Evolutionary conservation across 768 basidiomycete genomes (phyloP).

Genomic region (Kwoniella europaea): DNA sequence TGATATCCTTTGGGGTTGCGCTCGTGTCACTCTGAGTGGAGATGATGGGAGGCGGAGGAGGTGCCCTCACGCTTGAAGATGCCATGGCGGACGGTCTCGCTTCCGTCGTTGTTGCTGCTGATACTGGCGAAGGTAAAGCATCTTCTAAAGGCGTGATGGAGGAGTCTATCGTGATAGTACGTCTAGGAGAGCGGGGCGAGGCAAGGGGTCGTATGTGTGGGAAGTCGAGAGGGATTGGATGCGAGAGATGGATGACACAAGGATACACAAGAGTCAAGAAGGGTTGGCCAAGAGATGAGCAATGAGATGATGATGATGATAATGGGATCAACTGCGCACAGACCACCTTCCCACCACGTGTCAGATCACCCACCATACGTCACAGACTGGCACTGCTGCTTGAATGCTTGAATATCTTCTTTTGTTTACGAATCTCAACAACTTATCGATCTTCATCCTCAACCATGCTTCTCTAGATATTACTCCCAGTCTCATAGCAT

Average conservation of each 20-base stretch:
- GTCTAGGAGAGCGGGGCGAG: not conserved
- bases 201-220: not conserved
- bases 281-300: no score
- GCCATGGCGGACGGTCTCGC: constrained; percentile 23
- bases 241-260: not conserved
- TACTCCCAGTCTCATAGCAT: not conserved
- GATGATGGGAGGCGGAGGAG: constrained; percentile 9
- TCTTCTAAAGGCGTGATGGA: constrained; percentile 16
- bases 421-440: no score
- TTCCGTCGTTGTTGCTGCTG: not conserved
- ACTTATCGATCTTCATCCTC: no score
- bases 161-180: constrained; percentile 15
- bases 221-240: not conserved
- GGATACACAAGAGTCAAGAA: no score
- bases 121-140: not conserved
- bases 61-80: constrained; percentile 1
- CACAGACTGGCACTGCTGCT: no score
- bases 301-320: no score
- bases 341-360: no score
- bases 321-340: no score
- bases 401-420: no score
- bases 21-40: not conserved
- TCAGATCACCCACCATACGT: no score
- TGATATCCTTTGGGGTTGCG: not conserved
- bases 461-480: no score